phyloP scores from a whole-genome alignment of 306 rosid species.

The Lathyrus sativus region DNA sequence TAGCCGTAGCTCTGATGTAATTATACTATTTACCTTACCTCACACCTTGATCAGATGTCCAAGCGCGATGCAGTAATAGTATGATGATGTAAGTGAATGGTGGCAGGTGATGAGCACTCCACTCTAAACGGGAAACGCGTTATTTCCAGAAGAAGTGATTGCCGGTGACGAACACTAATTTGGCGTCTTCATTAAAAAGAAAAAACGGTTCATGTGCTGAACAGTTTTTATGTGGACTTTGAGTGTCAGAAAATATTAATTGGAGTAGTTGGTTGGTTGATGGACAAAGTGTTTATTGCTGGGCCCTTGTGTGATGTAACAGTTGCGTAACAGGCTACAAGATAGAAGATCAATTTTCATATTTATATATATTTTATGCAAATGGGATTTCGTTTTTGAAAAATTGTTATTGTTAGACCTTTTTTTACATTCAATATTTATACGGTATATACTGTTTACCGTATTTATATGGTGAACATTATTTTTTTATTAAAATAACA shows the following conservation, averaged over 20 bases:
- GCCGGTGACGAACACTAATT: conserved; percentile 6
- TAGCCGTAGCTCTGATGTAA: too few species aligned
- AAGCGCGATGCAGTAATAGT: background rate
- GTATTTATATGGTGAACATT: too few species aligned
- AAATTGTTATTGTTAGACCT: too few species aligned
- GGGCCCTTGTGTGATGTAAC: background rate
- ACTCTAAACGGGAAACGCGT: background rate
- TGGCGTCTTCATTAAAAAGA: background rate
- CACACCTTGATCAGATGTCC: background rate
- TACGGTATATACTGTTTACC: too few species aligned
- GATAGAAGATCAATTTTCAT: background rate
- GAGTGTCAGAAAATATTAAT: conserved; percentile 4
- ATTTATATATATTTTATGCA: too few species aligned
- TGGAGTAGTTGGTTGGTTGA: background rate
- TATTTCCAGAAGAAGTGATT: conserved; percentile 5
- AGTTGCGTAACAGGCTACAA: background rate
- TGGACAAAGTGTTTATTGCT: background rate
- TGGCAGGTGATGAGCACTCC: background rate
- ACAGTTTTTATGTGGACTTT: conserved; percentile 4
- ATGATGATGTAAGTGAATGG: background rate
- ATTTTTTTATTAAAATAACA: too few species aligned
- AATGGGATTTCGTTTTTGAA: too few species aligned
- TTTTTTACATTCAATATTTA: too few species aligned
- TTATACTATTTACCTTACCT: too few species aligned
- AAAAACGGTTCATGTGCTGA: background rate